These are phyloP conservation scores for Penicillium sp. DNA, from an alignment of 2,329 filamentous ascomycete species.

Conservation along the genomic window DNA sequence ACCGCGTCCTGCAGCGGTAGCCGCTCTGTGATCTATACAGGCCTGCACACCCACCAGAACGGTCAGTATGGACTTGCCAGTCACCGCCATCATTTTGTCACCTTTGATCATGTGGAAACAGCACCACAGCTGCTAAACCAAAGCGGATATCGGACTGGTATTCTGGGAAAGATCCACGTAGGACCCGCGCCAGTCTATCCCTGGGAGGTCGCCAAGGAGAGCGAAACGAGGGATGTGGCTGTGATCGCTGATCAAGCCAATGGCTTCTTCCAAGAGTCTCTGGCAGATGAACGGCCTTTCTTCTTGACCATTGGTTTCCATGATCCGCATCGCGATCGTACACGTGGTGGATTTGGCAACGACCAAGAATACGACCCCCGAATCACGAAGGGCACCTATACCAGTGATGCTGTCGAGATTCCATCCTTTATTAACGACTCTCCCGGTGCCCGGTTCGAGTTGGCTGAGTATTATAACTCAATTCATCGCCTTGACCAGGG, in stretches of 20 bases:
- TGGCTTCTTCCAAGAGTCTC: conserved; percentile 40
- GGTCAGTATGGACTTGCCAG: conserved; percentile 48
- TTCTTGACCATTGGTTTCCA: conserved; percentile 48
- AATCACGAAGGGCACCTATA: conserved; percentile 27
- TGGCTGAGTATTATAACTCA: conserved; percentile 44
- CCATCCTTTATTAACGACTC: conserved; percentile 44
- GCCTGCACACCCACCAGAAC: conserved; percentile 49
- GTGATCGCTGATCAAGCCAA: conserved; percentile 40
- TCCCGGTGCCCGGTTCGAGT: conserved; percentile 43
- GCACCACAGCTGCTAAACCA: conserved; percentile 40
- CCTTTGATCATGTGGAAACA: conserved; percentile 46
- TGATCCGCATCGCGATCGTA: conserved; percentile 49
- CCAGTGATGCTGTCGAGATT: conserved; percentile 39
- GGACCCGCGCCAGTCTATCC: conserved; percentile 43
- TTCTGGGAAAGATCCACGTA: conserved; percentile 52
- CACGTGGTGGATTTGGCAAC: conserved; percentile 47
- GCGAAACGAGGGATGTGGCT: conserved; percentile 46
- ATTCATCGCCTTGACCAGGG: conserved; percentile 47
- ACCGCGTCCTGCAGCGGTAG: conserved; percentile 50
- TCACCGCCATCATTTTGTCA: conserved; percentile 45
- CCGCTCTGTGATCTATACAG: conserved; percentile 50
- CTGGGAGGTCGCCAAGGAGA: conserved; percentile 45
- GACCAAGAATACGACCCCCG: conserved; percentile 30
- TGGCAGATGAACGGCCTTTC: conserved; percentile 37
- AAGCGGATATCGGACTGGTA: conserved; percentile 47